Percentiles rank a stretch among this genome's conserved stretches.
These are phyloP conservation scores for Boletus eberwhitei DNA, from an alignment of 768 basidiomycete genomes.

Conservation along the genomic window DNA sequence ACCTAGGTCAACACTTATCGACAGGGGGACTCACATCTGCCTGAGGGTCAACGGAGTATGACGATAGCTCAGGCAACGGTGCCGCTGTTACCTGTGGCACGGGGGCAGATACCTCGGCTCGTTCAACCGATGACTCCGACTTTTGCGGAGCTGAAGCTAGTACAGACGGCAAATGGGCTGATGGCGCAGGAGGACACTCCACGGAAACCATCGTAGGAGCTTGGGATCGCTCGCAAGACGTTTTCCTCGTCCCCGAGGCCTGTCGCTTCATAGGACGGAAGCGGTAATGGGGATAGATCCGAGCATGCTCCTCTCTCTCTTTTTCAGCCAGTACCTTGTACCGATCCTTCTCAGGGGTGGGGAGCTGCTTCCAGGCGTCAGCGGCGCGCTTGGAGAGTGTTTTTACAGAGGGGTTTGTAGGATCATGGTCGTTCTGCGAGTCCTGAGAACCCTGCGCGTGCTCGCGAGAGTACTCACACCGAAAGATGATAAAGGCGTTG, in stretches of 20 bases:
- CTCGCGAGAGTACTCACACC: constrained; percentile 56
- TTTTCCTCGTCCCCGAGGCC: constrained; percentile 16
- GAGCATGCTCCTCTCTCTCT: constrained; percentile 56
- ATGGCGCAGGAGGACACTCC: constrained; percentile 2
- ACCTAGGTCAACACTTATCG: neutral
- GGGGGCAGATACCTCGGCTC: neutral
- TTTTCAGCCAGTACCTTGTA: constrained; percentile 53
- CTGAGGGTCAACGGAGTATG: neutral
- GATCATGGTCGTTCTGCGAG: constrained; percentile 28
- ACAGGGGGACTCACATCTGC: constrained; percentile 10
- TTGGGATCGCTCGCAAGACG: constrained; percentile 13
- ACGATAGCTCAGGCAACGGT: neutral
- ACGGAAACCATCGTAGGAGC: neutral
- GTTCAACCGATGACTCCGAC: constrained; percentile 3
- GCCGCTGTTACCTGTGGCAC: neutral
- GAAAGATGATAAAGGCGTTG: constrained; percentile 72
- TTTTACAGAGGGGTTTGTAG: constrained; percentile 36
- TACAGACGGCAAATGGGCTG: constrained; percentile 15
- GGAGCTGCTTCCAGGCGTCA: constrained; percentile 67
- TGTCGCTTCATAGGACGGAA: constrained; percentile 53
- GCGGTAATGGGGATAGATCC: constrained; percentile 58
- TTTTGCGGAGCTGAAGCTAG: constrained; percentile 5
- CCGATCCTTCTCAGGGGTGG: constrained; percentile 42
- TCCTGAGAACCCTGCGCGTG: constrained; percentile 39
- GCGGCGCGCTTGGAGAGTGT: constrained; percentile 75